Conservation (phyloP, 306 rosid species). For the Prunus mira region DNA sequence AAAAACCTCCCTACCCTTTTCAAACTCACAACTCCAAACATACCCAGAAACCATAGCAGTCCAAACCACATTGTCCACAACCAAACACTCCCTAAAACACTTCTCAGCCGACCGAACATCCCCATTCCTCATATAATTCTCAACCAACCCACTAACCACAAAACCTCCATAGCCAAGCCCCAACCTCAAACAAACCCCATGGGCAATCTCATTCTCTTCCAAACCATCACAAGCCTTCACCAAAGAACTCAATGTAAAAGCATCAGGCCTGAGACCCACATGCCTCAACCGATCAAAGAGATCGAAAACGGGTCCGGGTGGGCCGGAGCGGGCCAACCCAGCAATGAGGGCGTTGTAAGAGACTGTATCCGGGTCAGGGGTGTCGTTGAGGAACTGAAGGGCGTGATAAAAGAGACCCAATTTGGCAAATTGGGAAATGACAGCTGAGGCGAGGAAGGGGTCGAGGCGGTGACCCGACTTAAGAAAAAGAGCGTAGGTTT, state of each 20-base stretch:
- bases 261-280: constrained; percentile 11
- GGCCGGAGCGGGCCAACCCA: constrained; percentile 8
- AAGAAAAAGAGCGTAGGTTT: background rate
- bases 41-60: constrained; percentile 20
- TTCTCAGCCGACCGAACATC: constrained; percentile 18
- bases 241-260: constrained; percentile 19
- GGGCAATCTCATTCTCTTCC: constrained; percentile 20
- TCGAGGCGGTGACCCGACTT: background rate
- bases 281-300: constrained; percentile 11
- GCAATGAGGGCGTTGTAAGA: constrained; percentile 14
- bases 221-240: constrained; percentile 13
- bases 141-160: constrained; percentile 20
- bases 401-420: background rate
- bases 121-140: constrained; percentile 16
- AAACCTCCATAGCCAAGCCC: constrained; percentile 12
- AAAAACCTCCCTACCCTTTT: background rate
- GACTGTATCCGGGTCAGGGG: constrained; percentile 8
- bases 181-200: constrained; percentile 22
- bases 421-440: background rate
- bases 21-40: constrained; percentile 21
- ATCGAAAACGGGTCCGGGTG: background rate
- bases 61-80: constrained; percentile 16
- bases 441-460: background rate
- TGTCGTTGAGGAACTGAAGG: background rate
- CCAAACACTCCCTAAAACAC: constrained; percentile 24